Evolutionary conservation across 139 green algal genomes (phyloP).

Genomic region (Mesotaenium endlicherianum): DNA sequence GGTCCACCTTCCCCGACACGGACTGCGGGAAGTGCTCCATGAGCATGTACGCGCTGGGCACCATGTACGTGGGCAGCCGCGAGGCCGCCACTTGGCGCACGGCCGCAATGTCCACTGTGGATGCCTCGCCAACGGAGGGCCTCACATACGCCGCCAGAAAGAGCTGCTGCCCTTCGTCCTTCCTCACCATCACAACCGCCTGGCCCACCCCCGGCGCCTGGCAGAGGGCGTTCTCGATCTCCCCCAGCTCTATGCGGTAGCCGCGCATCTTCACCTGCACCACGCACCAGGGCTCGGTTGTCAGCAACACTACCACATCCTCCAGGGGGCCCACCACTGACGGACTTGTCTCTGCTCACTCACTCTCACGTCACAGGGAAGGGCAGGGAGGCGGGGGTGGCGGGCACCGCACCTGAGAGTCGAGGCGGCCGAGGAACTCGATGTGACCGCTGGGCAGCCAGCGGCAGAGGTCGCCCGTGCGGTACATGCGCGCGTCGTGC

Average conservation of each 20-base stretch:
- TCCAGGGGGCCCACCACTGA: no score
- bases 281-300: no score
- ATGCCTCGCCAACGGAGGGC: no score
- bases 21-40: conserved; percentile 20
- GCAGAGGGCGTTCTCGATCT: not conserved
- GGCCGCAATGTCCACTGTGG: no score
- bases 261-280: conserved; percentile 28
- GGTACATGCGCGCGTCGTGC: not conserved
- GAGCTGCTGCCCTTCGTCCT: not conserved
- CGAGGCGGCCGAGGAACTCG: conserved; percentile 23
- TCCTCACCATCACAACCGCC: not conserved
- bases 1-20: conserved; percentile 9
- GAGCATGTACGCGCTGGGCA: conserved; percentile 10
- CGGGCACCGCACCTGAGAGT: conserved; percentile 17
- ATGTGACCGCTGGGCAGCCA: not conserved
- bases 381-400: no score
- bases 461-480: not conserved
- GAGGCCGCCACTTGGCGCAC: not conserved
- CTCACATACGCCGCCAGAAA: conserved; percentile 13
- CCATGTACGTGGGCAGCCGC: conserved; percentile 9
- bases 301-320: no score
- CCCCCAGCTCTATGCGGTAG: not conserved
- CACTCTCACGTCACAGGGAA: no score
- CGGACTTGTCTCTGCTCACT: no score
- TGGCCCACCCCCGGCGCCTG: not conserved